Evolutionary conservation across 805 yeast species (phyloP).

Genomic region (Metschnikowia picachoensis): DNA sequence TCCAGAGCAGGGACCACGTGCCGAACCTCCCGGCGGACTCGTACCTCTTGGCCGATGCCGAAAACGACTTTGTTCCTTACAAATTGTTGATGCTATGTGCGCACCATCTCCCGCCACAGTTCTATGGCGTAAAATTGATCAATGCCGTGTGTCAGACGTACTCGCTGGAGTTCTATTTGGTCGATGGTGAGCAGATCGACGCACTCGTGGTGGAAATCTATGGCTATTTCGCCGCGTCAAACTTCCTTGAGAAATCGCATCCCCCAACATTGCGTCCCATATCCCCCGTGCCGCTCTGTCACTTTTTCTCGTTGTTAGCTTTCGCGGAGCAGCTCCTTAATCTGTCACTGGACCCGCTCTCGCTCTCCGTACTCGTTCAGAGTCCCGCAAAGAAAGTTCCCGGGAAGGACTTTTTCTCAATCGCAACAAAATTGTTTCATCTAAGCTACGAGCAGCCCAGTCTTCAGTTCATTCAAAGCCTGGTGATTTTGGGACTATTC

Average conservation of each 20-base stretch:
- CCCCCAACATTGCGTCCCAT: conserved; percentile 5
- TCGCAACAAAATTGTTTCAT: conserved; percentile 31
- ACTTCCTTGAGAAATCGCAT: conserved; percentile 1
- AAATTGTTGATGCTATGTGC: conserved; percentile 20
- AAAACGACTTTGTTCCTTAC: conserved; percentile 25
- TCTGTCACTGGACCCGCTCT: conserved; percentile 9
- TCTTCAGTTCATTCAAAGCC: conserved; percentile 33
- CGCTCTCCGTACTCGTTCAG: conserved; percentile 6
- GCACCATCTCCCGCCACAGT: conserved; percentile 25
- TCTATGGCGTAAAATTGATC: conserved; percentile 22
- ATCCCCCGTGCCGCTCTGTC: conserved; percentile 23
- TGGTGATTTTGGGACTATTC: conserved; percentile 32
- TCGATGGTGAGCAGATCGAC: conserved; percentile 23
- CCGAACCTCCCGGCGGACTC: conserved; percentile 18
- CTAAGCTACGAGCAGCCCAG: conserved; percentile 30
- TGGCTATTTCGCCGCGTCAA: conserved; percentile 5
- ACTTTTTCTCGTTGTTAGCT: conserved; percentile 33
- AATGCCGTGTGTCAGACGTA: conserved; percentile 27
- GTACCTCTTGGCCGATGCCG: conserved; percentile 25
- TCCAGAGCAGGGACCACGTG: conserved; percentile 5
- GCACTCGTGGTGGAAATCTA: conserved; percentile 17
- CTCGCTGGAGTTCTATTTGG: conserved; percentile 33
- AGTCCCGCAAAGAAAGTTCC: conserved; percentile 20
- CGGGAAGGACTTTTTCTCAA: conserved; percentile 31
- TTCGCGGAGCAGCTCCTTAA: conserved; percentile 36